These are phyloP conservation scores for Leishmania major DNA, from an alignment of 208 protist genomes.

Conservation along the genomic window DNA sequence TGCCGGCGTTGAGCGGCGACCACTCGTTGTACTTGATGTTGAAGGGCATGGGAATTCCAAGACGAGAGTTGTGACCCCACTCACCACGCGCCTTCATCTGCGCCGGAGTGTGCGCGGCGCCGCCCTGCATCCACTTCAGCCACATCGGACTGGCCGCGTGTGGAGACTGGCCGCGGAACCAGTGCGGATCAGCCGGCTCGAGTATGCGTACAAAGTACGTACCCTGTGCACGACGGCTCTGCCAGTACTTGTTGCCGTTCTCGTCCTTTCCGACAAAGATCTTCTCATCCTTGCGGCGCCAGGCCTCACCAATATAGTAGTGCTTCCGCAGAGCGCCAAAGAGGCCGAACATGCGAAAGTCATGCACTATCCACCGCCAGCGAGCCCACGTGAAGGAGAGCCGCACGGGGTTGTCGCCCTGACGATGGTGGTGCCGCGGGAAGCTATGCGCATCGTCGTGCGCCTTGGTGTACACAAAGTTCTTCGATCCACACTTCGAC, in stretches of 20 bases:
- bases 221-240: constrained; percentile 59
- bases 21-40: constrained; percentile 88
- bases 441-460: constrained; percentile 74
- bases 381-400: constrained; percentile 73
- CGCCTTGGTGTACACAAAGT: constrained; percentile 82
- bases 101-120: constrained; percentile 81
- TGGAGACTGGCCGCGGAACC: constrained; percentile 80
- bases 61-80: constrained; percentile 85
- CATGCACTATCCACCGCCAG: constrained; percentile 87
- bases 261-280: constrained; percentile 93
- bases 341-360: constrained; percentile 93
- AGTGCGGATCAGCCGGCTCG: constrained; percentile 84
- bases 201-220: constrained; percentile 64
- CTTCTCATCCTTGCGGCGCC: constrained; percentile 90
- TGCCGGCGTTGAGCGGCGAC: constrained; percentile 66
- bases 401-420: constrained; percentile 76
- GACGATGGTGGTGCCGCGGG: constrained; percentile 80
- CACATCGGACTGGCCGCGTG: constrained; percentile 74
- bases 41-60: constrained; percentile 79
- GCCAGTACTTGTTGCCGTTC: constrained; percentile 92
- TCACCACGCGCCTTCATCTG: constrained; percentile 89
- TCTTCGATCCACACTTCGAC: constrained; percentile 80
- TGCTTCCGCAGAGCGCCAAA: constrained; percentile 70
- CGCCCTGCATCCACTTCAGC: constrained; percentile 87
- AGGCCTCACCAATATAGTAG: constrained; percentile 88